These are phyloP conservation scores for Nicotiana rustica DNA, from an alignment of 305 asterid genomes.

Conservation along the genomic window DNA sequence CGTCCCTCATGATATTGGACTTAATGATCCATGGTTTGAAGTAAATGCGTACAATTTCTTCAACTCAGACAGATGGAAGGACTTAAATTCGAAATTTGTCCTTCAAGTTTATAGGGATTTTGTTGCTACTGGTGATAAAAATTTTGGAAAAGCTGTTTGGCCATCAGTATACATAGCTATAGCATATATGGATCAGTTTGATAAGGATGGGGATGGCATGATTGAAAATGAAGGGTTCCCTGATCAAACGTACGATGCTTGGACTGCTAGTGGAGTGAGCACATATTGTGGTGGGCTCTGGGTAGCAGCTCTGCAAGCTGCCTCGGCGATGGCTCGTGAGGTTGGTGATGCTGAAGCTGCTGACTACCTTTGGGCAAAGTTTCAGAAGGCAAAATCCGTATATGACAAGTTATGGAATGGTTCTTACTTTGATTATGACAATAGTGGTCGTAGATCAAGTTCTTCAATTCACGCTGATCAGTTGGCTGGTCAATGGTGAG, in stretches of 20 bases:
- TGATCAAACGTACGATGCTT: slow-evolving; percentile 92
- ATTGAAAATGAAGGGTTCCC: slow-evolving; percentile 93
- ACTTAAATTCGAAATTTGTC: slow-evolving; percentile 90
- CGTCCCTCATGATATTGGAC: slow-evolving; percentile 94
- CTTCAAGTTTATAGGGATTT: slow-evolving; percentile 90
- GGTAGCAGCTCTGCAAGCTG: slow-evolving; percentile 95
- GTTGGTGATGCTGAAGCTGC: slow-evolving; percentile 81
- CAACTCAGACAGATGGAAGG: slow-evolving; percentile 91
- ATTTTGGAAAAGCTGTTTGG: slow-evolving; percentile 82
- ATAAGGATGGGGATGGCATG: slow-evolving; percentile 97
- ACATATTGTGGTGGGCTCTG: slow-evolving; percentile 94
- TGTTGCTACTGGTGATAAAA: slow-evolving; percentile 70
- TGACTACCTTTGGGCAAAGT: slow-evolving; percentile 80
- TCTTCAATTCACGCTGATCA: slow-evolving; percentile 94
- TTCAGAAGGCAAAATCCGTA: slow-evolving; percentile 77
- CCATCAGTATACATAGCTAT: slow-evolving; percentile 88
- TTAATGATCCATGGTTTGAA: slow-evolving; percentile 94
- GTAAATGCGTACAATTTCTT: slow-evolving; percentile 75
- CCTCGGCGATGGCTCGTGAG: slow-evolving; percentile 79
- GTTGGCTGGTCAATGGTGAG: slow-evolving; percentile 91
- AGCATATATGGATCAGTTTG: slow-evolving; percentile 98
- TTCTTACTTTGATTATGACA: slow-evolving; percentile 80
- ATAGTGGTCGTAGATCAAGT: slow-evolving; percentile 69
- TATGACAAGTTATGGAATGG: slow-evolving; percentile 90
- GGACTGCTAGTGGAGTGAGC: slow-evolving; percentile 90